These are phyloP conservation scores for Protostelium mycophagum DNA, from an alignment of 78 protist species.

Conservation along the genomic window DNA sequence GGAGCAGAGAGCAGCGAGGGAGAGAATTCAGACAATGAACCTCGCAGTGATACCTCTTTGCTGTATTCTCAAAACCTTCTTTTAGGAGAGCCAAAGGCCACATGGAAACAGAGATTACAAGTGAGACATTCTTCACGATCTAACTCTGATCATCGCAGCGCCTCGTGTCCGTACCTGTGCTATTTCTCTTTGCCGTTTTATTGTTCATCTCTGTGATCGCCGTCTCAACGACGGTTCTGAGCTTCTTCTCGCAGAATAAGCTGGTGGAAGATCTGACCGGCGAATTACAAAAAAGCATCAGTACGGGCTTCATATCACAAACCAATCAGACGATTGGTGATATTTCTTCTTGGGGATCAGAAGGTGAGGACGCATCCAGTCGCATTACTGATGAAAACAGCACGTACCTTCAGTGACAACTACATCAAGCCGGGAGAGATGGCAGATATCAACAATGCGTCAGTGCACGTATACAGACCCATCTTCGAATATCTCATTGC, in stretches of 20 bases:
- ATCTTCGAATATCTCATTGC: not conserved
- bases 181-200: not conserved
- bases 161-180: not conserved
- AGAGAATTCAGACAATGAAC: not conserved
- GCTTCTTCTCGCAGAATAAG: not conserved
- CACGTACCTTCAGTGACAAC: not conserved
- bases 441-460: not conserved
- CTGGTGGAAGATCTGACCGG: not conserved
- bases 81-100: not conserved
- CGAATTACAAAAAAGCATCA: not conserved
- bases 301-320: not conserved
- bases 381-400: no score
- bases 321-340: not conserved
- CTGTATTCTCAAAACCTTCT: not conserved
- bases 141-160: no score
- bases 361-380: not conserved
- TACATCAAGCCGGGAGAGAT: not conserved
- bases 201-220: not conserved
- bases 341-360: not conserved
- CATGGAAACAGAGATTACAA: not conserved
- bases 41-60: not conserved
- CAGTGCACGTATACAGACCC: not conserved
- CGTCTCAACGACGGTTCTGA: not conserved
- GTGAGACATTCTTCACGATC: not conserved
- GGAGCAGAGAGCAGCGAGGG: not conserved